These are phyloP conservation scores for Edaphochlamys debaryana DNA, from an alignment of 139 green algal genomes.

Conservation along the genomic window DNA sequence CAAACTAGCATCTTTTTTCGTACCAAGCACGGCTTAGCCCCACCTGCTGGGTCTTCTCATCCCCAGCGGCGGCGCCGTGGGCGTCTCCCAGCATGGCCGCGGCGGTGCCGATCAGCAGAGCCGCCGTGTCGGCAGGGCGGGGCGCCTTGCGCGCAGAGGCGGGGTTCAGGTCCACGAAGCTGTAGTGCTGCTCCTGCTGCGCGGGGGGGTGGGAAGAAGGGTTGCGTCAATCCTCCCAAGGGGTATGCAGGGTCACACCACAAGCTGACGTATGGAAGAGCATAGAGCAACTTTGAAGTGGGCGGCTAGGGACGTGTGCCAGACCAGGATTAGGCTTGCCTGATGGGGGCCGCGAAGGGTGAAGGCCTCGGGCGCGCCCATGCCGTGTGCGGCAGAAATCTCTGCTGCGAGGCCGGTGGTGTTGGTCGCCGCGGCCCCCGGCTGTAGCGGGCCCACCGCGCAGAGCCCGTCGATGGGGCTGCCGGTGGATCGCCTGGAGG, in stretches of 20 bases:
- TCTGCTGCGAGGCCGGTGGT: background rate
- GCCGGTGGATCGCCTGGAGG: constrained; percentile 14
- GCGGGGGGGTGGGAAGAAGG: background rate
- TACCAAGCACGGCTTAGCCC: no score
- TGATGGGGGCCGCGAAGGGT: background rate
- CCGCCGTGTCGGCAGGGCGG: background rate
- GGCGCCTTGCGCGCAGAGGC: background rate
- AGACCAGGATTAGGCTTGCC: background rate
- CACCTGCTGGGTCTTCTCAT: background rate
- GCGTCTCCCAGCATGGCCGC: background rate
- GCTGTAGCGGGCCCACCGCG: background rate
- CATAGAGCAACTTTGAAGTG: background rate
- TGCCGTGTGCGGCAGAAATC: constrained; percentile 16
- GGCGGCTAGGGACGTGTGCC: background rate
- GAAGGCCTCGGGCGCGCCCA: constrained; percentile 28
- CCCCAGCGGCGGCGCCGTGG: background rate
- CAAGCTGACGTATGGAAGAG: background rate
- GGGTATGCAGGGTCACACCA: no score
- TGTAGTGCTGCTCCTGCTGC: background rate
- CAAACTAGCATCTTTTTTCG: no score
- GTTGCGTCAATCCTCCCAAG: background rate
- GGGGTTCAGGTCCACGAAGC: constrained; percentile 30
- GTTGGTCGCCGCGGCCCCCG: background rate
- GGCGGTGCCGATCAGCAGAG: no score
- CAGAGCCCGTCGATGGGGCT: constrained; percentile 38